Evolutionary conservation across 139 green algal genomes (phyloP).

Genomic region (Medakamo hakoo): DNA sequence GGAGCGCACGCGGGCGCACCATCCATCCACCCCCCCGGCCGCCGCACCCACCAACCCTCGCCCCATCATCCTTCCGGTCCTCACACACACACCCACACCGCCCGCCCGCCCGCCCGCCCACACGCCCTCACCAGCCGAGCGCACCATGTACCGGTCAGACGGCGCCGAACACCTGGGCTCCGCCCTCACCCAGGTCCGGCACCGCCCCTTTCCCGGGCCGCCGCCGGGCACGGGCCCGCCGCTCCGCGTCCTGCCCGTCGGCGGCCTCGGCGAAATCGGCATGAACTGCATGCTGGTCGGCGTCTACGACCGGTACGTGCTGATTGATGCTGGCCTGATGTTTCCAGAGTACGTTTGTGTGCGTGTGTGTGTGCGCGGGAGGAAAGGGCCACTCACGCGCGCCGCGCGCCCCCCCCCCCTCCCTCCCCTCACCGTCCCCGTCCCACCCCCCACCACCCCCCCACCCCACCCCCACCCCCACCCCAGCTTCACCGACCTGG

Average conservation of each 20-base stretch:
- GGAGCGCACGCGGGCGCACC: too few species aligned
- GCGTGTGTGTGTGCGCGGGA: background rate
- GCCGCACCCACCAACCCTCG: background rate
- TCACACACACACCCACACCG: background rate
- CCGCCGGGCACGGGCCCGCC: slow-evolving; percentile 51
- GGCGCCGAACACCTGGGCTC: slow-evolving; percentile 61
- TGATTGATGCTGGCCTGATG: slow-evolving; percentile 98
- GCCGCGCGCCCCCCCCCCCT: background rate
- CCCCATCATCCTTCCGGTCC: background rate
- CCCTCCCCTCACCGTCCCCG: too few species aligned
- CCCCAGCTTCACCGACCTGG: slow-evolving; percentile 77
- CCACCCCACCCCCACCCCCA: background rate
- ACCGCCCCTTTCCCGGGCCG: slow-evolving; percentile 38
- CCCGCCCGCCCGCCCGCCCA: too few species aligned
- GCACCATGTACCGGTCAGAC: slow-evolving; percentile 11
- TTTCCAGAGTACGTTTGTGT: slow-evolving; percentile 79
- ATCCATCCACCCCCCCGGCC: too few species aligned
- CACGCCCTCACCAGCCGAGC: background rate
- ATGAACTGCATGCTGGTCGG: slow-evolving; percentile 99
- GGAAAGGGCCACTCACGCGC: background rate
- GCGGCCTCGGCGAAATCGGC: slow-evolving; percentile 94
- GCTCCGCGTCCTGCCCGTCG: slow-evolving; percentile 87
- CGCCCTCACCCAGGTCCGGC: slow-evolving; percentile 19
- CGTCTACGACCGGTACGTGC: slow-evolving; percentile 86
- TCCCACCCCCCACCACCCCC: background rate